Percentiles rank a stretch among this genome's conserved stretches.
phyloP scores from a whole-genome alignment of 2,329 filamentous ascomycete genomes.

The Paracamarosporium sp. region DNA sequence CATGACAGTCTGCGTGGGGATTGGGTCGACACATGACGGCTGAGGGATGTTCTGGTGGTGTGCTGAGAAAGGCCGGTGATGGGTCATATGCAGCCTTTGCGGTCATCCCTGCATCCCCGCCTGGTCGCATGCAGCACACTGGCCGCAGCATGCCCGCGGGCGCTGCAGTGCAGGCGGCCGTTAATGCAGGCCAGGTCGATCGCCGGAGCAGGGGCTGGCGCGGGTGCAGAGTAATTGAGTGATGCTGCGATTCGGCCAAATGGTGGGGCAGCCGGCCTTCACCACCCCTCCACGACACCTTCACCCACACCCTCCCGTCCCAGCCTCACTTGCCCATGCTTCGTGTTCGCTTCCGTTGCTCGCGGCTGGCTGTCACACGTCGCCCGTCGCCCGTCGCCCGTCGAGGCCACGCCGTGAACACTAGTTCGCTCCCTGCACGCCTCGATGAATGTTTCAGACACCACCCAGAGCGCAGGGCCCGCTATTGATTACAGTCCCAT shows the following conservation, averaged over 20 bases:
- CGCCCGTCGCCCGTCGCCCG: slow-evolving; percentile 14
- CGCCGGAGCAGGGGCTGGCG: slow-evolving; percentile 20
- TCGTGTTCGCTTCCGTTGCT: slow-evolving; percentile 24
- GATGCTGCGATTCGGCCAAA: slow-evolving; percentile 15
- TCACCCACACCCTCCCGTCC: slow-evolving; percentile 8
- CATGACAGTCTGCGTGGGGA: slow-evolving; percentile 41
- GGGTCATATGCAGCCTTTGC: slow-evolving; percentile 34
- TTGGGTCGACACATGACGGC: slow-evolving; percentile 31
- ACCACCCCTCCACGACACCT: slow-evolving; percentile 14
- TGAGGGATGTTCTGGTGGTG: slow-evolving; percentile 28
- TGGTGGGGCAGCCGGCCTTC: slow-evolving; percentile 8
- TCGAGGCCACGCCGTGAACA: slow-evolving; percentile 14
- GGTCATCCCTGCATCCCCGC: slow-evolving; percentile 28
- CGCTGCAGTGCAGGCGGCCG: slow-evolving; percentile 28
- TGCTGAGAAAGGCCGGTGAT: slow-evolving; percentile 29
- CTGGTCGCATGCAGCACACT: slow-evolving; percentile 24
- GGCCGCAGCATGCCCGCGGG: slow-evolving; percentile 32
- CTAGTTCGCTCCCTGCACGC: slow-evolving; percentile 14
- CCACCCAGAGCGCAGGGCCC: slow-evolving; percentile 18
- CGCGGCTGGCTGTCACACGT: slow-evolving; percentile 29
- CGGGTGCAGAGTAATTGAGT: slow-evolving; percentile 23
- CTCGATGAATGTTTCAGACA: slow-evolving; percentile 35
- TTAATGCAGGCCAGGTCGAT: slow-evolving; percentile 44
- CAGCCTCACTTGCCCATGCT: slow-evolving; percentile 32
- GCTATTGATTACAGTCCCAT: slow-evolving; percentile 15